phyloP scores from a whole-genome alignment of 345 rosid genomes.

The Pistacia atlantica region DNA sequence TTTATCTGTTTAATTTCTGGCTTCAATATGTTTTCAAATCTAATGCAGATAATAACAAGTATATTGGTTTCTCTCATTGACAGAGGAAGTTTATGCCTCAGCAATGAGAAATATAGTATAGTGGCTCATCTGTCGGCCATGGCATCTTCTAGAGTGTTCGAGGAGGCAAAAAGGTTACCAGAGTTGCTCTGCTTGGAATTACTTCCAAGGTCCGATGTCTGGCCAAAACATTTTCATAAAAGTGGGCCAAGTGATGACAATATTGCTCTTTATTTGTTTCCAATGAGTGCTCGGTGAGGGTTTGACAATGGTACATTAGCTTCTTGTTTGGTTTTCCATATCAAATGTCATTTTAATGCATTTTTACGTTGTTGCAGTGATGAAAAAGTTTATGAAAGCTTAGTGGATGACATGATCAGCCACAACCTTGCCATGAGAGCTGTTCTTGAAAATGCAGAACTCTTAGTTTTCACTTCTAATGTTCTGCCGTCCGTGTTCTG shows the following conservation, averaged over 20 bases:
- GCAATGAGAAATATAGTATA: slow-evolving; percentile 21
- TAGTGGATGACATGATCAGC: slow-evolving; percentile 53
- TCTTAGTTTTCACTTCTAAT: slow-evolving; percentile 64
- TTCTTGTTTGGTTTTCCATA: not conserved
- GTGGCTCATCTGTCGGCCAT: slow-evolving; percentile 67
- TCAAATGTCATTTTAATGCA: not conserved
- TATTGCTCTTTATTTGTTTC: slow-evolving; percentile 71
- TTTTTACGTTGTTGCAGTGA: slow-evolving; percentile 32
- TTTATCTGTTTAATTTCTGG: slow-evolving; percentile 6
- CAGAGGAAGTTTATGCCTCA: slow-evolving; percentile 57
- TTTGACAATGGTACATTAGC: not conserved
- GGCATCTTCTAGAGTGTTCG: slow-evolving; percentile 54
- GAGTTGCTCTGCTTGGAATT: slow-evolving; percentile 48
- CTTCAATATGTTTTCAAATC: not conserved
- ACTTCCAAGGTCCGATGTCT: slow-evolving; percentile 44
- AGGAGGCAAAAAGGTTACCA: slow-evolving; percentile 48
- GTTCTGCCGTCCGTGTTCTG: slow-evolving; percentile 50
- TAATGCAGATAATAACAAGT: not conserved
- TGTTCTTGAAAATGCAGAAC: slow-evolving; percentile 54
- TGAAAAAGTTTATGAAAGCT: slow-evolving; percentile 39
- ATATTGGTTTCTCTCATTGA: slow-evolving; percentile 10
- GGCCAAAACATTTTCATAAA: slow-evolving; percentile 64
- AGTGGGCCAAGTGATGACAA: slow-evolving; percentile 49
- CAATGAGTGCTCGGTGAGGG: slow-evolving; percentile 48
- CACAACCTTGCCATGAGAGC: slow-evolving; percentile 56